These are phyloP conservation scores for Paramecium pentaurelia DNA, from an alignment of 73 alveolate genomes.

Conservation along the genomic window DNA sequence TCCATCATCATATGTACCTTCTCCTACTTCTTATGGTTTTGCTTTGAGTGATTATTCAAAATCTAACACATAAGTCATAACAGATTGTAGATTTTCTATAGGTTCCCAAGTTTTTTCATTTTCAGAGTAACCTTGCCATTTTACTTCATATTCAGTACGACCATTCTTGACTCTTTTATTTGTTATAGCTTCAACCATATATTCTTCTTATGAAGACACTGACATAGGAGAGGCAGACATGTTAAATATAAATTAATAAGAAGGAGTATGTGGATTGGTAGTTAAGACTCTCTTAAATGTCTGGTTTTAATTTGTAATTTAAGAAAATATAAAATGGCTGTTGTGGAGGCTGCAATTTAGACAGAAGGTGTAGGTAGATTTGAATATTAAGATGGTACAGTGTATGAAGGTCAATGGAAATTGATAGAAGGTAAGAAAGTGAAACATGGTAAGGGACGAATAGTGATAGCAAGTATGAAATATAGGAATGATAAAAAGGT, in stretches of 20 bases:
- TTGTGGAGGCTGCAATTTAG: not conserved
- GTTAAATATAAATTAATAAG: not conserved
- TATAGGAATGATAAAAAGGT: slow-evolving; percentile 36
- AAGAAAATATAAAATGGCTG: not conserved
- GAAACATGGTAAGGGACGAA: slow-evolving; percentile 84
- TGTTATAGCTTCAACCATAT: slow-evolving; percentile 8
- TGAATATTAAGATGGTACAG: slow-evolving; percentile 82
- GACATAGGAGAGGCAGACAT: not conserved
- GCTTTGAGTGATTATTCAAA: not conserved
- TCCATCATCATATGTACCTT: slow-evolving; percentile 1
- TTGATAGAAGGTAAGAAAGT: slow-evolving; percentile 72
- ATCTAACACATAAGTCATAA: not conserved
- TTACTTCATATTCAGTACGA: not conserved
- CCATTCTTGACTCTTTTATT: slow-evolving; percentile 19
- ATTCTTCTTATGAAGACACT: not conserved
- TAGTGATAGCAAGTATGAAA: slow-evolving; percentile 45
- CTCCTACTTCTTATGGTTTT: not conserved
- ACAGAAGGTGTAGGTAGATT: slow-evolving; percentile 74
- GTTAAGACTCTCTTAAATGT: not conserved
- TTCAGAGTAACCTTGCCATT: slow-evolving; percentile 20
- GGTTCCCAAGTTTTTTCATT: slow-evolving; percentile 42
- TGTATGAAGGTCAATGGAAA: slow-evolving; percentile 88
- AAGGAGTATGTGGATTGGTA: not conserved
- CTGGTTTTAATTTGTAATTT: slow-evolving; percentile 13
- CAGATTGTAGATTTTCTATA: not conserved